These are phyloP conservation scores for Neurospora discreta DNA, from an alignment of 495 filamentous ascomycete genomes.

Conservation along the genomic window DNA sequence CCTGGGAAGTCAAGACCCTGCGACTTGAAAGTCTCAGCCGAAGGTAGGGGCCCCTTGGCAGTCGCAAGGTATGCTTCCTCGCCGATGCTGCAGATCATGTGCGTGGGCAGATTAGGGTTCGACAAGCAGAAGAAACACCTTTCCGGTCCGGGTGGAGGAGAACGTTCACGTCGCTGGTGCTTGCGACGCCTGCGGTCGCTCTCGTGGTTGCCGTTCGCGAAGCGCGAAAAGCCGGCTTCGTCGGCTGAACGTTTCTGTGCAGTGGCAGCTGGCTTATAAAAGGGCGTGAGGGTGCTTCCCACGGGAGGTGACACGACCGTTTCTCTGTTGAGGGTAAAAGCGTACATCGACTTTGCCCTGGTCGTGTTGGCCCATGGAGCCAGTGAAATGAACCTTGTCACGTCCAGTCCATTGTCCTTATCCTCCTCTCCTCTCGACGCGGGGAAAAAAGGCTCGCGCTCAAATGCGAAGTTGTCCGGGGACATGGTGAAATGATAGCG, in stretches of 20 bases:
- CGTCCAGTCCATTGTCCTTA: conserved; percentile 31
- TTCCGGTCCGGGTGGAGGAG: conserved; percentile 56
- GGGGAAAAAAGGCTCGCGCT: conserved; percentile 89
- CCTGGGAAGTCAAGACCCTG: conserved; percentile 58
- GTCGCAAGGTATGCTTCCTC: conserved; percentile 77
- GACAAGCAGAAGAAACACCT: conserved; percentile 92
- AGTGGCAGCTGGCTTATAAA: conserved; percentile 24
- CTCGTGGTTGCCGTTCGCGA: conserved; percentile 50
- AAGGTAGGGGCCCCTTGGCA: conserved; percentile 80
- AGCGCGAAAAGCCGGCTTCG: conserved; percentile 50
- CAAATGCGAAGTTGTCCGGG: conserved; percentile 54
- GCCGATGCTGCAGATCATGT: conserved; percentile 82
- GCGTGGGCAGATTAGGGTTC: conserved; percentile 67
- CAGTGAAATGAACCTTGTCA: conserved; percentile 84
- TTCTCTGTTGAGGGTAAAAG: conserved; percentile 66
- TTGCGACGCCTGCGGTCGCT: conserved; percentile 45
- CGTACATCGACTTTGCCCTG: conserved; percentile 82
- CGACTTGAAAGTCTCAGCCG: conserved; percentile 47
- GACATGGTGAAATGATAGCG: conserved; percentile 79
- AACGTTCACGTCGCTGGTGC: conserved; percentile 32
- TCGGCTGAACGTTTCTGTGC: conserved; percentile 50
- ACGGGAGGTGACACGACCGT: conserved; percentile 43
- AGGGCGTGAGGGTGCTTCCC: conserved; percentile 62
- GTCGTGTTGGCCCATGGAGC: conserved; percentile 59
- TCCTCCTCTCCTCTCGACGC: conserved; percentile 13